phyloP scores from a whole-genome alignment of 78 protist genomes.

The Dictyostelium citrinum region DNA sequence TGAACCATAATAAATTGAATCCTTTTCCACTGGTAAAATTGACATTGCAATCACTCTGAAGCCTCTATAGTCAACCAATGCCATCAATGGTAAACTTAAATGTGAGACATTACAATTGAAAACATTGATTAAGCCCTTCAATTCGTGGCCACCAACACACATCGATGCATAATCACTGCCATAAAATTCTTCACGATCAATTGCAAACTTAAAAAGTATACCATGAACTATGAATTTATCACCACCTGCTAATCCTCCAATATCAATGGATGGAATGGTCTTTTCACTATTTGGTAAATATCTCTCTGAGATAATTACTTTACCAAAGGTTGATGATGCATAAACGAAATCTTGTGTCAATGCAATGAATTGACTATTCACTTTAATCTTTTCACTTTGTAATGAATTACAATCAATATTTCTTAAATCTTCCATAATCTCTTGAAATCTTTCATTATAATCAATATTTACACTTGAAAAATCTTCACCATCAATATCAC shows the following conservation, averaged over 20 bases:
- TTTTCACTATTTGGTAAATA: constrained; percentile 73
- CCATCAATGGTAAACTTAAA: constrained; percentile 78
- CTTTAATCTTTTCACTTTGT: constrained; percentile 34
- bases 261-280: constrained; percentile 73
- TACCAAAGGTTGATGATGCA: constrained; percentile 72
- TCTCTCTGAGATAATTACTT: constrained; percentile 78
- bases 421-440: constrained; percentile 70
- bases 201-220: constrained; percentile 76
- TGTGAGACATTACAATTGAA: constrained; percentile 36
- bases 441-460: constrained; percentile 75
- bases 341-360: constrained; percentile 84
- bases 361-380: constrained; percentile 72
- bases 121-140: constrained; percentile 67
- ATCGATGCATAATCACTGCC: constrained; percentile 64
- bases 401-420: constrained; percentile 53
- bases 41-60: constrained; percentile 81
- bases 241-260: constrained; percentile 82
- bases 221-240: constrained; percentile 69
- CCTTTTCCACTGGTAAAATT: constrained; percentile 70
- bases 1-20: constrained; percentile 53
- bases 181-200: constrained; percentile 60
- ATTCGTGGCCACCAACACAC: constrained; percentile 68
- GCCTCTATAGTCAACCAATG: constrained; percentile 83
- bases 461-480: constrained; percentile 51
- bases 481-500: constrained; percentile 80